These are phyloP conservation scores for Saksenaea oblongispora DNA, from an alignment of 371 early-diverging fungal genomes.

Conservation along the genomic window DNA sequence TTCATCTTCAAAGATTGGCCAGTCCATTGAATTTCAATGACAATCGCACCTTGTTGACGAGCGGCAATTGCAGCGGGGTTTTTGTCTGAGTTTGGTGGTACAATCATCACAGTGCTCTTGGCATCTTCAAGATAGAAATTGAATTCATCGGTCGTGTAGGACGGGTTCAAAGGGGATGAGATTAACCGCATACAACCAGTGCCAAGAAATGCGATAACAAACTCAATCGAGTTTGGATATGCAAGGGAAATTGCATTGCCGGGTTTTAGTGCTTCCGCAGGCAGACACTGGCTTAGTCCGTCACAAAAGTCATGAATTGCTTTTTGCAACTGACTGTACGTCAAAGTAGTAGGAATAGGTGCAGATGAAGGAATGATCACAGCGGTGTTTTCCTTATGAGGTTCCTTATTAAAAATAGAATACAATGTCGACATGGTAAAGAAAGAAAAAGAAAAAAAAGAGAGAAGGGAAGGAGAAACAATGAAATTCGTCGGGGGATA, in stretches of 20 bases:
- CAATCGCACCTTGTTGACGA: constrained; percentile 46
- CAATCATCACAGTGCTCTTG: constrained; percentile 61
- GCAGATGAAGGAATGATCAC: constrained; percentile 48
- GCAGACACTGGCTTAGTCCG: constrained; percentile 31
- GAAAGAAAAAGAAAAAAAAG: neutral
- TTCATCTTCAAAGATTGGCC: constrained; percentile 28
- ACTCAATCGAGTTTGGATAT: constrained; percentile 73
- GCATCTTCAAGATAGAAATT: constrained; percentile 82
- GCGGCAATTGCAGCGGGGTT: constrained; percentile 68
- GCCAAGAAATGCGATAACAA: constrained; percentile 71
- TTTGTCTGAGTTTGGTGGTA: constrained; percentile 54
- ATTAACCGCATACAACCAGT: constrained; percentile 62
- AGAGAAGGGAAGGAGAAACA: neutral
- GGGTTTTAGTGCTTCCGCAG: constrained; percentile 35
- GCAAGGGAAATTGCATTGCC: constrained; percentile 73
- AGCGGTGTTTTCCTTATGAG: constrained; percentile 21
- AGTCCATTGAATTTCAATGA: constrained; percentile 64
- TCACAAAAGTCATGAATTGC: constrained; percentile 40
- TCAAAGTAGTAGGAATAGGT: constrained; percentile 28
- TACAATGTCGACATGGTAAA: constrained; percentile 12
- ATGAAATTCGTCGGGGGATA: constrained; percentile 1
- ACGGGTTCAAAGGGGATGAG: constrained; percentile 81
- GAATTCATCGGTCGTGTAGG: constrained; percentile 73
- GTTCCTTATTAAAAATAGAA: constrained; percentile 10
- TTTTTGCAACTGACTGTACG: constrained; percentile 35